Conservation (phyloP, 1,284 basidiomycete genomes). For the Tilletia walkeri region DNA sequence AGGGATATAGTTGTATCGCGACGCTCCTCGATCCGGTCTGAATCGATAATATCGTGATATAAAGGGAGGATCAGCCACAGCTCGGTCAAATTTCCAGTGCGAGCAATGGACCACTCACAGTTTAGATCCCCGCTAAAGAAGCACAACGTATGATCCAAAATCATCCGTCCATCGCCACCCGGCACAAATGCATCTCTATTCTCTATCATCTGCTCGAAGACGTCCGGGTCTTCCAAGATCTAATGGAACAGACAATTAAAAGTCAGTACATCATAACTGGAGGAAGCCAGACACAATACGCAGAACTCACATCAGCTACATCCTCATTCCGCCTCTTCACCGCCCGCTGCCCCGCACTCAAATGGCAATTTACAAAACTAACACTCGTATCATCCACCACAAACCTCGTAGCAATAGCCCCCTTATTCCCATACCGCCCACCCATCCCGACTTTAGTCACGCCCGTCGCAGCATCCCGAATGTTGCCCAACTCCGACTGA, state of each 20-base stretch:
- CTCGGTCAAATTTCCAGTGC: neutral
- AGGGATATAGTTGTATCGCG: conserved; percentile 74
- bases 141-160: conserved; percentile 90
- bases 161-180: conserved; percentile 90
- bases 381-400: conserved; percentile 74
- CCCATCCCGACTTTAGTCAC: conserved; percentile 88
- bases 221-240: conserved; percentile 40
- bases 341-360: conserved; percentile 86
- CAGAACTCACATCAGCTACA: conserved; percentile 62
- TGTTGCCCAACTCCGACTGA: conserved; percentile 58
- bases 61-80: neutral
- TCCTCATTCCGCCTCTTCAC: conserved; percentile 81
- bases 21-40: conserved; percentile 84
- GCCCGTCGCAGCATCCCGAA: conserved; percentile 73
- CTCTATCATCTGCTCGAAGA: conserved; percentile 22
- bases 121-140: conserved; percentile 70
- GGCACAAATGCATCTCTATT: conserved; percentile 67
- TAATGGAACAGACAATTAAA: neutral
- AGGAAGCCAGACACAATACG: no score
- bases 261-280: neutral
- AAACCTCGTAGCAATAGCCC: conserved; percentile 85
- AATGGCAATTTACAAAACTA: conserved; percentile 92
- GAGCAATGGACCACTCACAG: conserved; percentile 18
- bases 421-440: conserved; percentile 94
- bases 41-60: neutral